phyloP scores from a whole-genome alignment of 2,329 filamentous ascomycete genomes.

The Zasmidium angulare region DNA sequence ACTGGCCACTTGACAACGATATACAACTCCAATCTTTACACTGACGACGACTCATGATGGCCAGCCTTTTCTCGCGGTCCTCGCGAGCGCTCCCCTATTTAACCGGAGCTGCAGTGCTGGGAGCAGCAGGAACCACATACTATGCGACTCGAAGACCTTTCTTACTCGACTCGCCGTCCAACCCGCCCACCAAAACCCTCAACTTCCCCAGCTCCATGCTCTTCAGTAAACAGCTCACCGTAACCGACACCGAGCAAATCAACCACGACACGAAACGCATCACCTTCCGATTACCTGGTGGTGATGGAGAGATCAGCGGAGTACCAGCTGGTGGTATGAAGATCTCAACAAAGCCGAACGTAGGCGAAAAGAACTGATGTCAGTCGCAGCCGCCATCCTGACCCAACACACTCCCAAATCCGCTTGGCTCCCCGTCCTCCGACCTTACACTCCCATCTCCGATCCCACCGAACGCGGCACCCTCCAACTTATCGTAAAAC shows the following conservation, averaged over 20 bases:
- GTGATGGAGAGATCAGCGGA: conserved; percentile 29
- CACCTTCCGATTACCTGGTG: conserved; percentile 33
- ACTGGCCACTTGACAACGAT: neutral
- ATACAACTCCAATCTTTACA: neutral
- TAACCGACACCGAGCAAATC: conserved; percentile 32
- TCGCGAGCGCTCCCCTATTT: conserved; percentile 19
- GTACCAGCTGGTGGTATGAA: conserved; percentile 30
- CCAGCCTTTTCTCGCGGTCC: conserved; percentile 15
- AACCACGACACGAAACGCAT: conserved; percentile 37
- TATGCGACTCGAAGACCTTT: conserved; percentile 11
- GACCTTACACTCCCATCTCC: conserved; percentile 67
- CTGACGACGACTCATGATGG: too few relatives aligned
- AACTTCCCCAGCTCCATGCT: conserved; percentile 34
- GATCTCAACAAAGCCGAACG: neutral
- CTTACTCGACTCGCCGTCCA: conserved; percentile 30
- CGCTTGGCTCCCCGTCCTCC: conserved; percentile 57
- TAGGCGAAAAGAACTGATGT: conserved; percentile 1
- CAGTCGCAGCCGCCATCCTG: conserved; percentile 54
- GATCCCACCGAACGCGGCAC: conserved; percentile 57
- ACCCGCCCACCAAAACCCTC: conserved; percentile 27
- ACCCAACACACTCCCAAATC: conserved; percentile 59
- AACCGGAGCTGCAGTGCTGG: conserved; percentile 15
- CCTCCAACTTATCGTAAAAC: conserved; percentile 66
- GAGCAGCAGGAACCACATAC: conserved; percentile 17
- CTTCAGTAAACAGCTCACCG: conserved; percentile 32